Evolutionary conservation across 768 basidiomycete genomes (phyloP).

Genomic region (Pulveroboletus sp.): DNA sequence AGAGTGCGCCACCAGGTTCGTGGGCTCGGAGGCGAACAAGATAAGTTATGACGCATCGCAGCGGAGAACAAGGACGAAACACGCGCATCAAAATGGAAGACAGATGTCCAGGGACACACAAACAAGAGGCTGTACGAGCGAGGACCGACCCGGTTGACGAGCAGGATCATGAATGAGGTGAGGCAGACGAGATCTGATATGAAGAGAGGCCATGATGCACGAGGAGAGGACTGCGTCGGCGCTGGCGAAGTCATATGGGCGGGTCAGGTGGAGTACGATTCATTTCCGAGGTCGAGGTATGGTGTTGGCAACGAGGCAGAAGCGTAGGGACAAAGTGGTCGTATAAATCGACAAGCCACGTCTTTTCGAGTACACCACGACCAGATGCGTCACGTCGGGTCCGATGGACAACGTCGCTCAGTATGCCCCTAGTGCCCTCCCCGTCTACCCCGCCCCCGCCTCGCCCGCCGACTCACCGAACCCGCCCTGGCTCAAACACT

Average conservation of each 20-base stretch:
- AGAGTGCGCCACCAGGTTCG: constrained; percentile 5
- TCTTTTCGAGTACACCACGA: constrained; percentile 31
- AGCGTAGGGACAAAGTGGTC: constrained; percentile 17
- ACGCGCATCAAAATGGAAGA: constrained; percentile 39
- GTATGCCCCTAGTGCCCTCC: constrained; percentile 26
- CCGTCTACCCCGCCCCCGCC: constrained; percentile 30
- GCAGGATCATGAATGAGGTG: constrained; percentile 31
- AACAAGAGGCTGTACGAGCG: constrained; percentile 26
- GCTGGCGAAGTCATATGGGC: neutral
- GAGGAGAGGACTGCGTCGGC: constrained; percentile 16
- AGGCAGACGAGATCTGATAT: constrained; percentile 33
- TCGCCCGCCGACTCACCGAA: constrained; percentile 24
- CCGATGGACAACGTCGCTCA: constrained; percentile 38
- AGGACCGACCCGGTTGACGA: no score
- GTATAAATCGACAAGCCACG: constrained; percentile 34
- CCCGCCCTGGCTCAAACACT: constrained; percentile 30
- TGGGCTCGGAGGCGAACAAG: constrained; percentile 12
- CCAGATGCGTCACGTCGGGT: constrained; percentile 36
- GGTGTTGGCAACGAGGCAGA: constrained; percentile 21
- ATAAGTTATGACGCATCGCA: constrained; percentile 3
- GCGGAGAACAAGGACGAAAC: constrained; percentile 20
- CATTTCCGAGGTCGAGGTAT: constrained; percentile 33
- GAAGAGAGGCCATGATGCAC: constrained; percentile 27
- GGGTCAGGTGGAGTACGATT: constrained; percentile 10
- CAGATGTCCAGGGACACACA: constrained; percentile 24